Evolutionary conservation across 208 protist genomes (phyloP).

Genomic region (Trypanosomatidae sp.): DNA sequence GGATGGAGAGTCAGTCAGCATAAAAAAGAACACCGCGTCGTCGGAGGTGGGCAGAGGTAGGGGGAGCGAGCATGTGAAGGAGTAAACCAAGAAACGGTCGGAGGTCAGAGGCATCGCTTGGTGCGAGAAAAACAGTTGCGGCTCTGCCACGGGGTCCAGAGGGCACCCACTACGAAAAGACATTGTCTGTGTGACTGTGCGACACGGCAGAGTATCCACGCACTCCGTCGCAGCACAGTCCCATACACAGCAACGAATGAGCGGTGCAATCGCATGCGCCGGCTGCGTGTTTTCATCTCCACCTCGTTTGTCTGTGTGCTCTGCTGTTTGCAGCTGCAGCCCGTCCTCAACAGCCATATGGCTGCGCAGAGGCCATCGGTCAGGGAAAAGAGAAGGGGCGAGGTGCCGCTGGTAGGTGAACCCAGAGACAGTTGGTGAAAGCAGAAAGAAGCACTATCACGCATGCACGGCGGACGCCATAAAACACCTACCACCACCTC

Average conservation of each 20-base stretch:
- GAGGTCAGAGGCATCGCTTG: background rate
- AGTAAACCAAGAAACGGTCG: slow-evolving; percentile 1
- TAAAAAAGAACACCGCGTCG: background rate
- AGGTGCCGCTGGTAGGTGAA: background rate
- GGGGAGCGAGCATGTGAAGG: background rate
- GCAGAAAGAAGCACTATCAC: background rate
- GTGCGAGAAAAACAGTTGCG: background rate
- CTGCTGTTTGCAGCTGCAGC: background rate
- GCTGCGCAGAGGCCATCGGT: background rate
- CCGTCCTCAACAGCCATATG: background rate
- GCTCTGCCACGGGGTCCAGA: background rate
- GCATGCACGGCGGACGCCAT: background rate
- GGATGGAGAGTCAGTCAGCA: background rate
- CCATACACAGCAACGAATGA: background rate
- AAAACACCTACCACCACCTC: background rate
- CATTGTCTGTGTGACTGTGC: background rate
- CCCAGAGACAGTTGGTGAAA: background rate
- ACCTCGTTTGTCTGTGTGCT: background rate
- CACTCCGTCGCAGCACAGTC: background rate
- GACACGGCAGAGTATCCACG: background rate
- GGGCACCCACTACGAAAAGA: background rate
- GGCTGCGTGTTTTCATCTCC: background rate
- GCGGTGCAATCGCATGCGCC: background rate
- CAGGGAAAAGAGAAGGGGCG: background rate
- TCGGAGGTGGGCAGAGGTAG: background rate